Conservation (phyloP, 257 asterid species). For the Capsicum baccatum region DNA sequence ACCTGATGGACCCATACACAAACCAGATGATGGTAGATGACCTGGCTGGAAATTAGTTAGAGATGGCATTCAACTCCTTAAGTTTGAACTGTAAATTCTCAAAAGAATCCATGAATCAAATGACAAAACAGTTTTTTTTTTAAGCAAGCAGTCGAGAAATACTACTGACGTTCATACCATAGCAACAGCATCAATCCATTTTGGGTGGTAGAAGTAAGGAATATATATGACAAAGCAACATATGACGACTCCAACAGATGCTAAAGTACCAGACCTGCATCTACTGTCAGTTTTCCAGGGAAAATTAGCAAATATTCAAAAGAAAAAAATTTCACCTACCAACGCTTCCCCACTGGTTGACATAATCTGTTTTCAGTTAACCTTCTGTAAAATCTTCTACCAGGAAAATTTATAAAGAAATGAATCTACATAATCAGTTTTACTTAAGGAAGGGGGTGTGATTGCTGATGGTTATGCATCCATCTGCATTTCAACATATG, state of each 20-base stretch:
- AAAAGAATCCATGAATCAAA: background rate
- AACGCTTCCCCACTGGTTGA: background rate
- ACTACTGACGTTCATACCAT: background rate
- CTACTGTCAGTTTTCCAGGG: background rate
- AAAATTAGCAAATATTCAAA: background rate
- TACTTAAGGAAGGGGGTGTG: background rate
- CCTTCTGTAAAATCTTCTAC: constrained; percentile 14
- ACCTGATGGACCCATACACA: background rate
- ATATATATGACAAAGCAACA: background rate
- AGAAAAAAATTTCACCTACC: background rate
- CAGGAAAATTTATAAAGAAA: constrained; percentile 7
- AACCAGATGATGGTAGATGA: background rate
- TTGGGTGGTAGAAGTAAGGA: background rate
- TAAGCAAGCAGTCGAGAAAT: background rate
- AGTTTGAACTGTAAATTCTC: background rate
- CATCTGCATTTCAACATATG: background rate
- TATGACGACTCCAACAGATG: background rate
- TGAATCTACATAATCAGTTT: background rate
- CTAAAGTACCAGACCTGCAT: constrained; percentile 3
- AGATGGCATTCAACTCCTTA: background rate
- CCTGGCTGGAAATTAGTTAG: background rate
- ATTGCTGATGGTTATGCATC: background rate
- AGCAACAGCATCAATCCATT: background rate
- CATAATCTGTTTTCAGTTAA: background rate
- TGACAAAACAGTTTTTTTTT: background rate